Evolutionary conservation across 2,329 filamentous ascomycete species (phyloP).

Genomic region (Stemphylium vesicarium): DNA sequence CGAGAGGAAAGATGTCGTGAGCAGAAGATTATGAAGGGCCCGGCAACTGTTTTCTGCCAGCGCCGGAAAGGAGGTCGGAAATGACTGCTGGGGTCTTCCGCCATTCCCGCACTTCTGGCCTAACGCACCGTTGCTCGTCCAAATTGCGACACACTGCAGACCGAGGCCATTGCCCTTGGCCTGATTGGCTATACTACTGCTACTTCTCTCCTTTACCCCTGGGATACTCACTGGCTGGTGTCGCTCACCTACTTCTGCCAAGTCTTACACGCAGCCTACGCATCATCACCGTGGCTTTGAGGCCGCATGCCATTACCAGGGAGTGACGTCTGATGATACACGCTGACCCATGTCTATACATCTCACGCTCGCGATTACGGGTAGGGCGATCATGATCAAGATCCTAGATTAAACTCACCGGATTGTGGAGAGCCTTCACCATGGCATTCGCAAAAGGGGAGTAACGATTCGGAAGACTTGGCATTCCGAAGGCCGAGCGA

Average conservation of each 20-base stretch:
- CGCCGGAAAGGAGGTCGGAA: slow-evolving; percentile 47
- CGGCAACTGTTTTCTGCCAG: slow-evolving; percentile 34
- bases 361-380: not conserved
- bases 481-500: slow-evolving; percentile 7
- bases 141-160: slow-evolving; percentile 26
- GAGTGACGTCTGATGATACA: not conserved
- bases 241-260: slow-evolving; percentile 15
- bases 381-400: not conserved
- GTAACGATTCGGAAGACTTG: not conserved
- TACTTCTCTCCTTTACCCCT: slow-evolving; percentile 1
- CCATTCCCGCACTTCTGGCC: slow-evolving; percentile 30
- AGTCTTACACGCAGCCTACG: slow-evolving; percentile 8
- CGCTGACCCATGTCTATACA: not conserved
- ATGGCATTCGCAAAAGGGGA: not conserved
- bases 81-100: slow-evolving; percentile 41
- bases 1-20: slow-evolving; percentile 14
- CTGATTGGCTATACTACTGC: slow-evolving; percentile 24
- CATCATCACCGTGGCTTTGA: not conserved
- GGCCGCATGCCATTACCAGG: not conserved
- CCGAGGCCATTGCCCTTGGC: slow-evolving; percentile 25
- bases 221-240: slow-evolving; percentile 1
- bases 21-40: slow-evolving; percentile 29
- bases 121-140: slow-evolving; percentile 26
- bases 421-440: not conserved
- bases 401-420: not conserved